Evolutionary conservation across 768 basidiomycete species (phyloP).

Genomic region (Pleurotus djamor): DNA sequence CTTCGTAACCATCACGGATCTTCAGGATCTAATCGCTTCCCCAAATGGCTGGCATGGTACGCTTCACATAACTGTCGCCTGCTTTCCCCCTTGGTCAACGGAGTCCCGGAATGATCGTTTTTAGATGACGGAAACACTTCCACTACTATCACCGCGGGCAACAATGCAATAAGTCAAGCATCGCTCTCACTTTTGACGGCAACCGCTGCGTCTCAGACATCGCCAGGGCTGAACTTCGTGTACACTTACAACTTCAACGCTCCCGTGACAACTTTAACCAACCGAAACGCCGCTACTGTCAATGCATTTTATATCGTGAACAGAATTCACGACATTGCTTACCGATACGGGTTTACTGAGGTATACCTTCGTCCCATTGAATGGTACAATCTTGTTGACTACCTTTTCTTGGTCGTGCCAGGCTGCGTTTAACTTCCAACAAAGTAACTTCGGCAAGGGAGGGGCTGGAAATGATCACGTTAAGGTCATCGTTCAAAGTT

Average conservation of each 20-base stretch:
- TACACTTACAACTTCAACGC: constrained; percentile 22
- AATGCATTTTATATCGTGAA: constrained; percentile 63
- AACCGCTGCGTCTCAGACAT: constrained; percentile 28
- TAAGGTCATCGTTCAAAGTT: constrained; percentile 50
- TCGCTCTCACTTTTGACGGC: constrained; percentile 21
- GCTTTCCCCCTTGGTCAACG: background rate
- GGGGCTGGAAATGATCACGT: constrained; percentile 52
- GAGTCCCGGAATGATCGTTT: background rate
- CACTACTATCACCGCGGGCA: constrained; percentile 23
- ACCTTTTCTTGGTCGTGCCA: background rate
- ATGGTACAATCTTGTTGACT: background rate
- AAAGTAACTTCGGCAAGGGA: constrained; percentile 54
- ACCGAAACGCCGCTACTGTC: constrained; percentile 51
- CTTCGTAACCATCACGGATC: constrained; percentile 45
- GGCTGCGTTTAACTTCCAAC: constrained; percentile 53
- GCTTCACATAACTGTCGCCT: background rate
- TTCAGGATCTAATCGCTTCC: constrained; percentile 51
- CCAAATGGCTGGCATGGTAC: constrained; percentile 53
- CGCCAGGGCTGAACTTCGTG: constrained; percentile 27
- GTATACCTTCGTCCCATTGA: background rate
- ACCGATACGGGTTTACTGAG: constrained; percentile 54
- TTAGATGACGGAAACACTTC: constrained; percentile 14
- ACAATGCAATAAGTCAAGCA: constrained; percentile 25
- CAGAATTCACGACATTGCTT: constrained; percentile 49
- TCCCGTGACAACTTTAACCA: constrained; percentile 28